Evolutionary conservation across 192 early-diverging fungal genomes (phyloP), one percentile per base, ranked within the genome.

Genomic region (Linnemannia zychae): DNA sequence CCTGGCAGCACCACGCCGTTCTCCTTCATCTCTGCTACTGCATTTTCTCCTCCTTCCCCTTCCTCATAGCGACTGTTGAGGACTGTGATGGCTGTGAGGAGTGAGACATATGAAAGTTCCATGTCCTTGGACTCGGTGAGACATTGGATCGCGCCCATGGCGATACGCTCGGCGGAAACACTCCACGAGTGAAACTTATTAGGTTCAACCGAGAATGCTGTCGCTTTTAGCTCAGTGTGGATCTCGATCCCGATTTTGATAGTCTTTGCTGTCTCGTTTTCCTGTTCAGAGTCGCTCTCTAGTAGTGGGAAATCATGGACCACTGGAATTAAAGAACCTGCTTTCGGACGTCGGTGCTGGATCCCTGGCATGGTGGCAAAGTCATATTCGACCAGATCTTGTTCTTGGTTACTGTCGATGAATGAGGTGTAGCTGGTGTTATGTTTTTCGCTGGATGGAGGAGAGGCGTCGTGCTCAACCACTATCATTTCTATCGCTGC

Each of bases 31-130:
- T n/a, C n/a, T 57, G 9, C 11, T n/a, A n/a, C 47, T 16, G 40
- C 24, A 49, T 18, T 0, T 40, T 34, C 17, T 7, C 65, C 2
- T 22, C 44, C 31, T 53, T 38, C 11, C 17, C 7, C 48, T 31
- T 52, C 11, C 6, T 18, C 28, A 9, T 76, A 31, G 16, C 28
- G 4, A 3, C n/a, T 68, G 24, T 52, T 67, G 17, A 84, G 48
- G 13, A 84, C 60, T 24, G 73, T 78, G 46, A 84, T 69, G 2
- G 38, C 53, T 0, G 82, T 68, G 67, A 84, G 82, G 67, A 84
- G 74, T 1, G 76, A 73, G 9, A 76, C 76, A 68, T 84, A 84
- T 2, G 82, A 77, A 1, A 78, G 38, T 24, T 77, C 72, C 72
- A 78, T 78, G 47, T 84, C 67, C 22, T 78, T 75, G 31, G 73